phyloP scores from a whole-genome alignment of 202 grass and related monocot species.

The Zoysia matrella region DNA sequence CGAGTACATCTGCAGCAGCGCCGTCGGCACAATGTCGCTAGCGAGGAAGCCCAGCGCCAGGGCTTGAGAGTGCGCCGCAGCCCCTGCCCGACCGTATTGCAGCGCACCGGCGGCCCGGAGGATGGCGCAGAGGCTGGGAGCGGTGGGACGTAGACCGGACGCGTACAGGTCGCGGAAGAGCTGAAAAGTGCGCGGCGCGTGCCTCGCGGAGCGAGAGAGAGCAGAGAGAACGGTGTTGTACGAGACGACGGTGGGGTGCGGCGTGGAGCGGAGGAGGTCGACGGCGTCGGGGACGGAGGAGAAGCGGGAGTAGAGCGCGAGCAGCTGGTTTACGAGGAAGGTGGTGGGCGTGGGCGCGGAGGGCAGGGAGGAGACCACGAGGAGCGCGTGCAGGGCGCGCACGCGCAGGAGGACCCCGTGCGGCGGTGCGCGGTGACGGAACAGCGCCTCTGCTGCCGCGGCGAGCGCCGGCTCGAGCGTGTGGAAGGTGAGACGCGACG shows the following conservation, averaged over 20 bases:
- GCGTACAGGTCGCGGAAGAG: conserved; percentile 51
- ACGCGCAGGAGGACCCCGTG: conserved; percentile 47
- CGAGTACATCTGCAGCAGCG: conserved; percentile 78
- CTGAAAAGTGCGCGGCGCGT: conserved; percentile 42
- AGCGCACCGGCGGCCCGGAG: conserved; percentile 49
- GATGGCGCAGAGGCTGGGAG: conserved; percentile 69
- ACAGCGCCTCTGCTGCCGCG: conserved; percentile 43
- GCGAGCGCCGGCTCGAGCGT: conserved; percentile 42
- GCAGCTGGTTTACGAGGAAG: conserved; percentile 81
- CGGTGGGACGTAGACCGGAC: conserved; percentile 59
- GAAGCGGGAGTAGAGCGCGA: conserved; percentile 64
- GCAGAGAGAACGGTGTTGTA: conserved; percentile 87
- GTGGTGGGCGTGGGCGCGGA: conserved; percentile 44
- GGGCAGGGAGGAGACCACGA: conserved; percentile 43
- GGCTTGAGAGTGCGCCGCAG: conserved; percentile 43
- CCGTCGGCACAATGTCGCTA: conserved; percentile 67
- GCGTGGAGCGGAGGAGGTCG: conserved; percentile 70
- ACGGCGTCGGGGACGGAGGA: conserved; percentile 57
- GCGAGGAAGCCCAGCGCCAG: conserved; percentile 46
- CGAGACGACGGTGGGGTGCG: conserved; percentile 56
- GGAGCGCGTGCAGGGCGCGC: conserved; percentile 54
- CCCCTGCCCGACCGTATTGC: conserved; percentile 27
- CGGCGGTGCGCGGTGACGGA: conserved; percentile 18
- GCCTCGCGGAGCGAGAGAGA: conserved; percentile 39
- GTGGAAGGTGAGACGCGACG: conserved; percentile 22